Evolutionary conservation across 108 stramenopile genomes (phyloP).

Genomic region (Pseudonitzschia multiseries): DNA sequence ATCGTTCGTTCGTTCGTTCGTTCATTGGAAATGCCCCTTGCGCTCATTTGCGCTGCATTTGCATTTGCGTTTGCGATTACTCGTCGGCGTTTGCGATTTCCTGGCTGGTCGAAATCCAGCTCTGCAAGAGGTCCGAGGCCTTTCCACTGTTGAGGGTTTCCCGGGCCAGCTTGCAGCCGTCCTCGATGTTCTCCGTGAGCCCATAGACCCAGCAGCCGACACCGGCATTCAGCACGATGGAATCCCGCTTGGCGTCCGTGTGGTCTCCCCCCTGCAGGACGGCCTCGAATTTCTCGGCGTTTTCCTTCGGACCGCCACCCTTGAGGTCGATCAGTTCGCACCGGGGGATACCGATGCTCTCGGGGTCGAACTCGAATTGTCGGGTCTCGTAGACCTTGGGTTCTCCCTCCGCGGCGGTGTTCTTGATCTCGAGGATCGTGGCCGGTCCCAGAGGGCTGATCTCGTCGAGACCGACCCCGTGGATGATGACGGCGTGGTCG

Average conservation of each 20-base stretch:
- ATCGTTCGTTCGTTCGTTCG: too few relatives aligned
- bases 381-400: constrained; percentile 71
- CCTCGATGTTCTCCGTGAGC: constrained; percentile 79
- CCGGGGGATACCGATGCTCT: constrained; percentile 76
- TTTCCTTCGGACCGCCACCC: constrained; percentile 94
- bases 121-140: constrained; percentile 63
- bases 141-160: constrained; percentile 76
- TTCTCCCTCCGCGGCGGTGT: constrained; percentile 68
- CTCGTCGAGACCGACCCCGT: constrained; percentile 97
- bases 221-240: constrained; percentile 97
- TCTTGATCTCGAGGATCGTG: constrained; percentile 88
- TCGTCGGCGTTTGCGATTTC: constrained; percentile 44
- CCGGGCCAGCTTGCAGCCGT: constrained; percentile 83
- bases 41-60: background rate
- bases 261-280: constrained; percentile 88
- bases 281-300: constrained; percentile 86
- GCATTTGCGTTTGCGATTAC: background rate
- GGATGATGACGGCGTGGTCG: constrained; percentile 96
- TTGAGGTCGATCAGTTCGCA: constrained; percentile 91
- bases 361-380: constrained; percentile 85
- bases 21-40: too few relatives aligned
- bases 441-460: constrained; percentile 95
- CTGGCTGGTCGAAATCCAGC: constrained; percentile 77
- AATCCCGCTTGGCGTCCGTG: constrained; percentile 90
- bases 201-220: constrained; percentile 97